Conservation (phyloP, 1,139 yeast genomes). For the Candida sojae region DNA sequence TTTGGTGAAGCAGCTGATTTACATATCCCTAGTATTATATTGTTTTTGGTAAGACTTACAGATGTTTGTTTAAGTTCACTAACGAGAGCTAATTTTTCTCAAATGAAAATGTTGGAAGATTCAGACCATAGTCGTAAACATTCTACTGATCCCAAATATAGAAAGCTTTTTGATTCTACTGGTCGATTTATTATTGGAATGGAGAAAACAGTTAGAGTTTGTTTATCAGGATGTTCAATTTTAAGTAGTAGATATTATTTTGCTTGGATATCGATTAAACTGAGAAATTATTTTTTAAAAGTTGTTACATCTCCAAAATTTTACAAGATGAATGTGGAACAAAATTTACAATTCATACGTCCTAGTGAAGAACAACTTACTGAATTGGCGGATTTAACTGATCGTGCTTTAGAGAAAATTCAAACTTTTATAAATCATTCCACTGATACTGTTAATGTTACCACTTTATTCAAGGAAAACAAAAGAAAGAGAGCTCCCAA, state of each 20-base stretch:
- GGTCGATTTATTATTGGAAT: slow-evolving; percentile 27
- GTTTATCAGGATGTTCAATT: slow-evolving; percentile 30
- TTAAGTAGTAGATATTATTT: slow-evolving; percentile 46
- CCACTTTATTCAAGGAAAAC: neutral
- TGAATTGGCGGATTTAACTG: neutral
- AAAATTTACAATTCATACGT: neutral
- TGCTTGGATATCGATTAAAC: slow-evolving; percentile 51
- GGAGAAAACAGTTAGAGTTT: slow-evolving; percentile 33
- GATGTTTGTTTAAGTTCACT: slow-evolving; percentile 32
- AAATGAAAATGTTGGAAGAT: slow-evolving; percentile 16
- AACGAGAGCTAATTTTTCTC: slow-evolving; percentile 26
- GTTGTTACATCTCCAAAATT: slow-evolving; percentile 9
- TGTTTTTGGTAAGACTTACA: slow-evolving; percentile 36
- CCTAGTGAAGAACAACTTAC: neutral
- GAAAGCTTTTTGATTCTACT: slow-evolving; percentile 19
- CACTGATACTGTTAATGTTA: neutral
- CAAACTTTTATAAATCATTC: neutral
- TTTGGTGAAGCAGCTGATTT: slow-evolving; percentile 34
- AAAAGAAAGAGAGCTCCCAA: neutral
- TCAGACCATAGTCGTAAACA: slow-evolving; percentile 19
- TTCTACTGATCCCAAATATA: slow-evolving; percentile 17
- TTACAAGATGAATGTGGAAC: neutral
- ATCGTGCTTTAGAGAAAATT: neutral
- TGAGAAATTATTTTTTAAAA: slow-evolving; percentile 33
- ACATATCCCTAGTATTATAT: slow-evolving; percentile 40